These are phyloP conservation scores for Gossypium stocksii DNA, from an alignment of 345 rosid species.

Conservation along the genomic window DNA sequence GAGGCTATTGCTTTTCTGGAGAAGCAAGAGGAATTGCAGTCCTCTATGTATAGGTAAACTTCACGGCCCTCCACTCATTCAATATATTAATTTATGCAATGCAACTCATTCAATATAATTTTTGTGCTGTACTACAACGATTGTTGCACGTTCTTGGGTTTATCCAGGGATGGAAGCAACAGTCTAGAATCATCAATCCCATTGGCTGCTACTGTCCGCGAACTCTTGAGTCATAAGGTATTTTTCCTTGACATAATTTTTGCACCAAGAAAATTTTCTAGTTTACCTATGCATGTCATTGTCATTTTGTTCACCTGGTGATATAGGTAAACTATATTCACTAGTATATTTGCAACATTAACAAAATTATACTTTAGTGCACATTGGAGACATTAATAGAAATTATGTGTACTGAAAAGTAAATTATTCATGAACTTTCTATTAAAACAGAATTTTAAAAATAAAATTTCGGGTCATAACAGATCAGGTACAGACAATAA, in stretches of 20 bases:
- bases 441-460: background rate
- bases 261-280: background rate
- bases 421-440: background rate
- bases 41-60: constrained; percentile 42
- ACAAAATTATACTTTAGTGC: background rate
- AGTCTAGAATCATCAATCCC: constrained; percentile 53
- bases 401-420: background rate
- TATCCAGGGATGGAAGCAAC: constrained; percentile 38
- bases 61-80: constrained; percentile 9
- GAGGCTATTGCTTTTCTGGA: constrained; percentile 71
- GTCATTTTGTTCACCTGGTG: background rate
- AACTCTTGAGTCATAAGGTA: constrained; percentile 81
- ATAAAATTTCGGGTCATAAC: background rate
- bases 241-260: constrained; percentile 1
- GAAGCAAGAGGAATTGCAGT: constrained; percentile 47
- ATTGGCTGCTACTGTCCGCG: constrained; percentile 52
- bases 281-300: background rate
- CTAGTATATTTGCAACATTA: background rate
- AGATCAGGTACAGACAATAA: background rate
- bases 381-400: background rate
- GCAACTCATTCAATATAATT: background rate
- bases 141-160: constrained; percentile 7
- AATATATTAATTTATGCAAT: constrained; percentile 2
- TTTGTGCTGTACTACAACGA: constrained; percentile 8
- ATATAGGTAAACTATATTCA: background rate